Conservation (phyloP, 2,329 filamentous ascomycete genomes). For the Phoma sp. region DNA sequence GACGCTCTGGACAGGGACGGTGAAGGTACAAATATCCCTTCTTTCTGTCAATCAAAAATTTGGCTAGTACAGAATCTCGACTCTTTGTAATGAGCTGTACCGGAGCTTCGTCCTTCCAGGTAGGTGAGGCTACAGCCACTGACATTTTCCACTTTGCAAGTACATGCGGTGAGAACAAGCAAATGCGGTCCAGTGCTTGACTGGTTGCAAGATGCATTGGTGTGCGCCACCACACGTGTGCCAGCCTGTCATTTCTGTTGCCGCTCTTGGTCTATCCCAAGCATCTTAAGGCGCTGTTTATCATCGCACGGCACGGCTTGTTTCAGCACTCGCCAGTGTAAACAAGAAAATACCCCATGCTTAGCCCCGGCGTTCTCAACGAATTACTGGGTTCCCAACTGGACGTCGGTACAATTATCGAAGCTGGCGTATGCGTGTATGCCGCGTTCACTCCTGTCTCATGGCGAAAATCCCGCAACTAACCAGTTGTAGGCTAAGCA, state of each 20-base stretch:
- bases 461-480: conserved; percentile 13
- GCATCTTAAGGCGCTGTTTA: neutral
- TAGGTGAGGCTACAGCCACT: neutral
- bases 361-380: neutral
- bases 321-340: neutral
- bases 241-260: neutral
- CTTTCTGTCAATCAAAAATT: no score
- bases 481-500: conserved; percentile 11
- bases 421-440: conserved; percentile 1
- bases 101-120: neutral
- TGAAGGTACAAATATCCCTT: neutral
- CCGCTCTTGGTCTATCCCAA: neutral
- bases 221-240: neutral
- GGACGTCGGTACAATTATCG: neutral
- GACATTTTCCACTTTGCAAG: neutral
- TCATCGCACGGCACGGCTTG: neutral
- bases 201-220: neutral
- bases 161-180: conserved; percentile 2
- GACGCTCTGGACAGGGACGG: neutral
- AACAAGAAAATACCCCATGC: neutral
- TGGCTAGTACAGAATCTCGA: no score
- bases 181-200: conserved; percentile 1
- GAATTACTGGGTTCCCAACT: neutral
- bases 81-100: neutral
- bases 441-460: conserved; percentile 1